These are phyloP conservation scores for Aspergillus sp. DNA, from an alignment of 2,329 filamentous ascomycete species.

Conservation along the genomic window DNA sequence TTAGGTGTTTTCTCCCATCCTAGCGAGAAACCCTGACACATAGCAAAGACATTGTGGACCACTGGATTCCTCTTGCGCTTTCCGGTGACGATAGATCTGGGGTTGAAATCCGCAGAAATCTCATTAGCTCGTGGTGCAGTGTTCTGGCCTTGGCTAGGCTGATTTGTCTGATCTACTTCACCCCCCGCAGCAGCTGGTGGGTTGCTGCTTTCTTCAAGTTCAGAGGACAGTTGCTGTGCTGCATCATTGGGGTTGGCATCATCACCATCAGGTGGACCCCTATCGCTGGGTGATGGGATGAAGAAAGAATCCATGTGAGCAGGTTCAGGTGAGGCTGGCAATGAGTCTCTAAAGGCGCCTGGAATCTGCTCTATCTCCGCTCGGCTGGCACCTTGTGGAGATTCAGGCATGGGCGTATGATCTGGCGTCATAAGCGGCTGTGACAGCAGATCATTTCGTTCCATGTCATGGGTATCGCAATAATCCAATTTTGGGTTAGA, in stretches of 20 bases:
- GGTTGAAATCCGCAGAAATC: too few species aligned
- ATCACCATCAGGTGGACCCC: not conserved
- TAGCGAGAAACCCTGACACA: too few species aligned
- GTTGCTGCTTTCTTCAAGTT: not conserved
- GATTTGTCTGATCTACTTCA: too few species aligned
- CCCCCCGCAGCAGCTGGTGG: not conserved
- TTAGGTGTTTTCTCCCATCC: too few species aligned
- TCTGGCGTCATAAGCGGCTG: not conserved
- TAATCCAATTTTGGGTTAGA: not conserved
- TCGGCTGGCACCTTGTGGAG: not conserved
- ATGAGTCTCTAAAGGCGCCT: not conserved
- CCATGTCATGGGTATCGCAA: not conserved
- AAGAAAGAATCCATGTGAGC: not conserved
- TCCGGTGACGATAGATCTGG: too few species aligned
- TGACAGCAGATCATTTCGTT: not conserved
- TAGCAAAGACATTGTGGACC: too few species aligned
- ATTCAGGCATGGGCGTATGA: not conserved
- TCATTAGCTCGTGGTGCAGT: too few species aligned
- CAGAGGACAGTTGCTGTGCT: not conserved
- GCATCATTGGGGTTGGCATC: not conserved
- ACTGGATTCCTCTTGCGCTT: too few species aligned
- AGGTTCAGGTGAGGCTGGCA: not conserved
- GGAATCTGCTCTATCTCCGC: not conserved
- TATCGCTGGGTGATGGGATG: not conserved
- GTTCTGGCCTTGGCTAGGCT: too few species aligned